A percentile compares a stretch with the other conserved stretches of the same genome.
These are phyloP conservation scores for Luzula sylvatica DNA, from an alignment of 176 grass and related monocot genomes.

Conservation along the genomic window DNA sequence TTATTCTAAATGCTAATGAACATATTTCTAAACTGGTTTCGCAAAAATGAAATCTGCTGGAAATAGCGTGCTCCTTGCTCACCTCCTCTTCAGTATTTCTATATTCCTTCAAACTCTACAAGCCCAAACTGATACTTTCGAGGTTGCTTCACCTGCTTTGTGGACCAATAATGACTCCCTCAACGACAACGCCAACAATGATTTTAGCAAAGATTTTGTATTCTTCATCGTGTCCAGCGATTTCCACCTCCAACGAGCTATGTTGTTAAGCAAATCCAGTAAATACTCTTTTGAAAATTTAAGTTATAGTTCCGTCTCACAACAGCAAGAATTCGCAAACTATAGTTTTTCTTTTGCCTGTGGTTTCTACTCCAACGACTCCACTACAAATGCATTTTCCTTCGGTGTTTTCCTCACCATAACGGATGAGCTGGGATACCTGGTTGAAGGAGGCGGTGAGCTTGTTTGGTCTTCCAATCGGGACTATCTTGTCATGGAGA, in stretches of 20 bases:
- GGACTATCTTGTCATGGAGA: constrained; percentile 25
- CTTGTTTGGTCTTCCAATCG: constrained; percentile 42
- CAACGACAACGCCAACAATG: background rate
- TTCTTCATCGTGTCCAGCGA: too few species aligned
- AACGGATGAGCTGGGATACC: background rate
- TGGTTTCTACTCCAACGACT: constrained; percentile 30
- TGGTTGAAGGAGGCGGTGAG: background rate
- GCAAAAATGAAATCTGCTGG: too few species aligned
- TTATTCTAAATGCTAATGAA: too few species aligned
- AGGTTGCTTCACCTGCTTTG: background rate
- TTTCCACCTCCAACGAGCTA: too few species aligned
- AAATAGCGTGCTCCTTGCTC: background rate
- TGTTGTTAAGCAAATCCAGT: too few species aligned
- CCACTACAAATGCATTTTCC: background rate
- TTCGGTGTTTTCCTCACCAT: constrained; percentile 4
- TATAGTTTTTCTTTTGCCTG: constrained; percentile 29
- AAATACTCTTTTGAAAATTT: too few species aligned
- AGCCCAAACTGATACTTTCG: background rate
- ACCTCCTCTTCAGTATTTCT: background rate
- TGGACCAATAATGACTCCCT: constrained; percentile 6
- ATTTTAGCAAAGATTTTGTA: too few species aligned
- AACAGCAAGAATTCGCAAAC: too few species aligned
- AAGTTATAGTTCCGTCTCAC: background rate
- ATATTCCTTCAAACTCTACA: constrained; percentile 7
- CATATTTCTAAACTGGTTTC: too few species aligned